Conservation (phyloP, 345 rosid species). For the Populus simonii region DNA sequence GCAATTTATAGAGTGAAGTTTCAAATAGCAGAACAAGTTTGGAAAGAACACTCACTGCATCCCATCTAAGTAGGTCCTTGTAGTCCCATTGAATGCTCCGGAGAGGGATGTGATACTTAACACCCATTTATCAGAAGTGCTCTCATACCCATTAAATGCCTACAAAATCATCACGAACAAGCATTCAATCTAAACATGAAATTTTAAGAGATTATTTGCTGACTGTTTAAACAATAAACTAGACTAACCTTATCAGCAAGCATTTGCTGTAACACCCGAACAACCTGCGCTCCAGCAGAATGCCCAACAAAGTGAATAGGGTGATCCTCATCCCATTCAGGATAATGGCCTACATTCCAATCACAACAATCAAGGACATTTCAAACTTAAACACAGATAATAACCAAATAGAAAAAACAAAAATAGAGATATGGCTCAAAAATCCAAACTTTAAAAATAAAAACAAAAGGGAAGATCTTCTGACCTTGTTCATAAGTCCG, state of each 20-base stretch:
- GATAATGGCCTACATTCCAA: constrained; percentile 61
- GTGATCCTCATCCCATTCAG: constrained; percentile 94
- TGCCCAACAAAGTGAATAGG: constrained; percentile 98
- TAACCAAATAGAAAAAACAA: background rate
- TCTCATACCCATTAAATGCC: constrained; percentile 76
- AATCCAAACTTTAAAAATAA: background rate
- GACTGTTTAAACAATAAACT: background rate
- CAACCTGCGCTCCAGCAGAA: constrained; percentile 98
- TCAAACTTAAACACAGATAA: background rate
- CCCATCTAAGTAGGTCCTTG: constrained; percentile 88
- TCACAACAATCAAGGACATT: constrained; percentile 8
- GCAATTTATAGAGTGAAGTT: background rate
- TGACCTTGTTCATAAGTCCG: constrained; percentile 74
- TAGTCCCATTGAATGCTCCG: constrained; percentile 95
- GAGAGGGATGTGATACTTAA: constrained; percentile 89
- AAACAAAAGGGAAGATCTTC: background rate
- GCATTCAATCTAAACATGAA: background rate
- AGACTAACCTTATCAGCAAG: constrained; percentile 78
- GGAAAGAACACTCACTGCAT: constrained; percentile 68
- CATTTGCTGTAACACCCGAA: constrained; percentile 98
- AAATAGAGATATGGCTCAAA: background rate
- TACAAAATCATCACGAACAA: constrained; percentile 31
- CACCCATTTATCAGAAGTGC: constrained; percentile 86
- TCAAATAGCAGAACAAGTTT: background rate
- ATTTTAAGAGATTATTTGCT: background rate